These are phyloP conservation scores for Magnolia sinica DNA, from an alignment of 164 flowering plant genomes.

Conservation along the genomic window DNA sequence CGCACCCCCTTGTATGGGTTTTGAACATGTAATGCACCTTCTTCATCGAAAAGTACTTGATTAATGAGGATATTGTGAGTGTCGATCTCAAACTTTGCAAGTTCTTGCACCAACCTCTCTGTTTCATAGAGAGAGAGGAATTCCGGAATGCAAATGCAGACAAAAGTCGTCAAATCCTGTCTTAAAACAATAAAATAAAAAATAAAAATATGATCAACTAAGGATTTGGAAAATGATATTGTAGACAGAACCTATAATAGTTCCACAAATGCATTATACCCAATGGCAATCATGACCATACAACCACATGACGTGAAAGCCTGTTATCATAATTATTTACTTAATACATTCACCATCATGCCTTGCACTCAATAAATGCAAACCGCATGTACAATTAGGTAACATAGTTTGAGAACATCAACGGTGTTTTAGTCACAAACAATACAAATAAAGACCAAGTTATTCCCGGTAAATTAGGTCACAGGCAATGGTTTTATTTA, in stretches of 20 bases:
- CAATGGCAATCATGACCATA: background rate
- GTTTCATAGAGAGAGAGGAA: constrained; percentile 98
- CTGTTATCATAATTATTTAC: background rate
- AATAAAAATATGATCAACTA: background rate
- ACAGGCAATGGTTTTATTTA: no score
- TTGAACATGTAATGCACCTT: constrained; percentile 44
- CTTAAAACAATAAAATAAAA: background rate
- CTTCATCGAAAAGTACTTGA: constrained; percentile 88
- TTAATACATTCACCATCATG: background rate
- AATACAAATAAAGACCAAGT: no score
- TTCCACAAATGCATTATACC: background rate
- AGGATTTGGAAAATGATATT: background rate
- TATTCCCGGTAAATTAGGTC: no score
- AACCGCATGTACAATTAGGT: no score
- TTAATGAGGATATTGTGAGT: constrained; percentile 93
- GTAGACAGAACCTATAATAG: background rate
- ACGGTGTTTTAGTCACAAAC: no score
- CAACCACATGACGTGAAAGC: background rate
- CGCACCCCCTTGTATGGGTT: background rate
- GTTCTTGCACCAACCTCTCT: constrained; percentile 96
- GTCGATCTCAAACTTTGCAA: constrained; percentile 90
- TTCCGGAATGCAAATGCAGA: constrained; percentile 97
- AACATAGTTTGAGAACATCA: no score
- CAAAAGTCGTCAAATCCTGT: constrained; percentile 96
- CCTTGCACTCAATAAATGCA: background rate